These are phyloP conservation scores for Clavispora santaluciae DNA, from an alignment of 805 yeast species.

Conservation along the genomic window DNA sequence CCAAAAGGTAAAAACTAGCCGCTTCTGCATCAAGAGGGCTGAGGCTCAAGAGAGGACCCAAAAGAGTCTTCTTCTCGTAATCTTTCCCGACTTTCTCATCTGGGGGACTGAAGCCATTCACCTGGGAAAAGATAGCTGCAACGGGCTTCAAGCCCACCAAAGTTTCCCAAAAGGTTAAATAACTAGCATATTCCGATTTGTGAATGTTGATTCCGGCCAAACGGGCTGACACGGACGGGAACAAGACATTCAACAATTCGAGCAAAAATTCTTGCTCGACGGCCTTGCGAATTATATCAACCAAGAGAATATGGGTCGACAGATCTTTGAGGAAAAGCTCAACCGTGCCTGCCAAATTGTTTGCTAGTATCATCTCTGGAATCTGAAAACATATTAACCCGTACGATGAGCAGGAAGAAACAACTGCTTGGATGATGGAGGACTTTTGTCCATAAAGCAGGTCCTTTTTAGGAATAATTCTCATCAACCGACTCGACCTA, in stretches of 20 bases:
- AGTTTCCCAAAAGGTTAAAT: constrained; percentile 52
- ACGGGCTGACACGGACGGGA: constrained; percentile 40
- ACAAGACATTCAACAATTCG: constrained; percentile 53
- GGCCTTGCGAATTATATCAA: constrained; percentile 53
- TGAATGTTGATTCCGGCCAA: constrained; percentile 40
- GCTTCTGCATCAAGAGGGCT: constrained; percentile 65
- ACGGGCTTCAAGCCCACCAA: constrained; percentile 57
- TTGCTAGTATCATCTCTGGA: constrained; percentile 54
- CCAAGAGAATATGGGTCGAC: constrained; percentile 34
- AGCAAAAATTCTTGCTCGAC: constrained; percentile 60
- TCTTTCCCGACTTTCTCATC: constrained; percentile 40
- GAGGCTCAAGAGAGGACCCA: constrained; percentile 73
- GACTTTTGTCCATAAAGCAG: constrained; percentile 32
- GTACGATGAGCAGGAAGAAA: constrained; percentile 51
- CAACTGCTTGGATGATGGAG: constrained; percentile 42
- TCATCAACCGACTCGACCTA: constrained; percentile 35
- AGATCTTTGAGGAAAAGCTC: constrained; percentile 20
- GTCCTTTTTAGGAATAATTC: constrained; percentile 41
- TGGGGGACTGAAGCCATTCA: constrained; percentile 50
- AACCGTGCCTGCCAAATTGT: constrained; percentile 28
- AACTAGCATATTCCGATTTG: constrained; percentile 48
- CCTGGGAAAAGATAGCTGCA: constrained; percentile 53
- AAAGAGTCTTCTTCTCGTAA: constrained; percentile 56
- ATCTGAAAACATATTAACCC: constrained; percentile 66
- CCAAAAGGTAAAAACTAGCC: constrained; percentile 42